These are phyloP conservation scores for Anisodus tanguticus DNA, from an alignment of 257 asterid genomes.

Conservation along the genomic window DNA sequence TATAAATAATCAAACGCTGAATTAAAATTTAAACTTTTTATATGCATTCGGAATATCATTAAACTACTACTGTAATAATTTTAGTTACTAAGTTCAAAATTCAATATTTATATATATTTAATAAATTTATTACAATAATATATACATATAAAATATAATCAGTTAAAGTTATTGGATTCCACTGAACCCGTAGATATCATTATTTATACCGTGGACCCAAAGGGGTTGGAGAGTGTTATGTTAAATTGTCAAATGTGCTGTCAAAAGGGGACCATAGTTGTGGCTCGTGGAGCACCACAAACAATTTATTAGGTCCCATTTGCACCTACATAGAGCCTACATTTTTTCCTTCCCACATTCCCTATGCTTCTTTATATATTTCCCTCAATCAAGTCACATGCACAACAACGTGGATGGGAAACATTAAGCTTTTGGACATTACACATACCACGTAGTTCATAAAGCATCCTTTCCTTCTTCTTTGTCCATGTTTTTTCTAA, in stretches of 20 bases:
- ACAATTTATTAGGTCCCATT: constrained; percentile 18
- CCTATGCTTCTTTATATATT: constrained; percentile 1
- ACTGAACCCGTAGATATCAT: not conserved
- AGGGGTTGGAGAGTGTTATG: not conserved
- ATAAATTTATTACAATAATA: no score
- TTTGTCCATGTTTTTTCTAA: not conserved
- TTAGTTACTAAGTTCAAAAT: not conserved
- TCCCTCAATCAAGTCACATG: constrained; percentile 26
- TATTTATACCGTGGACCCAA: not conserved
- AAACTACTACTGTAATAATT: not conserved
- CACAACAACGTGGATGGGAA: constrained; percentile 10
- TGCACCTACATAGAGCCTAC: not conserved
- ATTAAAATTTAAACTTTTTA: not conserved
- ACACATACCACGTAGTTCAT: not conserved
- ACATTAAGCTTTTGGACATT: not conserved
- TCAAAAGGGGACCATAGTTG: constrained; percentile 1
- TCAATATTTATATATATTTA: no score
- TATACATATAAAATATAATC: no score
- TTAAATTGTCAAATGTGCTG: constrained; percentile 16
- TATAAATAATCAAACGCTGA: not conserved
- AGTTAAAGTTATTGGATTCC: not conserved
- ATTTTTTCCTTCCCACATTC: constrained; percentile 21
- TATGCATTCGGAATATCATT: not conserved
- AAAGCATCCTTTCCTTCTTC: not conserved
- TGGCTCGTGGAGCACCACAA: constrained; percentile 23